These are phyloP conservation scores for Boletus insuetus DNA, from an alignment of 768 basidiomycete species.

Conservation along the genomic window DNA sequence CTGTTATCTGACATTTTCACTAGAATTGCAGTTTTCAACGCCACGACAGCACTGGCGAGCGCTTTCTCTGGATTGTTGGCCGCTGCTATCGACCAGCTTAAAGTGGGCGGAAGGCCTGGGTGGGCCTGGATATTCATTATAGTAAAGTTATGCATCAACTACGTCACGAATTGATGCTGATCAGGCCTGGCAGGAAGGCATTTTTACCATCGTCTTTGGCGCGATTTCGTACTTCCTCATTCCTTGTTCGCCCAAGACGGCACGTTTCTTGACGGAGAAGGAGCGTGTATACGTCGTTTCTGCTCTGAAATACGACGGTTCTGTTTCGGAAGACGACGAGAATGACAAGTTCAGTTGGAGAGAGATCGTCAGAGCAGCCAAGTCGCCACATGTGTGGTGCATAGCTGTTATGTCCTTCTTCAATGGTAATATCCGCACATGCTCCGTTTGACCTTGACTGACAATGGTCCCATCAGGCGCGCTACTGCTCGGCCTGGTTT, in stretches of 20 bases:
- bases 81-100: conserved; percentile 53
- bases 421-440: conserved; percentile 35
- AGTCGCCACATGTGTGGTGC: conserved; percentile 54
- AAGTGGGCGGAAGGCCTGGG: conserved; percentile 47
- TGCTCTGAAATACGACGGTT: conserved; percentile 18
- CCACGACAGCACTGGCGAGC: conserved; percentile 49
- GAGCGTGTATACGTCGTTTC: conserved; percentile 48
- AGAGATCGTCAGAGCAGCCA: conserved; percentile 49
- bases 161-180: not conserved
- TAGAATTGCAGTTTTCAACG: conserved; percentile 39
- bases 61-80: conserved; percentile 66
- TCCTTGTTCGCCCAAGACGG: conserved; percentile 41
- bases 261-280: conserved; percentile 49
- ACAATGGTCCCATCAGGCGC: conserved; percentile 15
- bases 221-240: conserved; percentile 47
- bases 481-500: conserved; percentile 15
- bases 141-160: conserved; percentile 24
- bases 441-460: not conserved
- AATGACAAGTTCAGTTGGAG: conserved; percentile 53
- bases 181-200: conserved; percentile 43
- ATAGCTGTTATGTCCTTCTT: conserved; percentile 51
- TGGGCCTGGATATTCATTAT: conserved; percentile 65
- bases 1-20: not conserved
- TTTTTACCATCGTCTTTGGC: conserved; percentile 61
- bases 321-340: conserved; percentile 41